Base-by-base conservation (phyloP, 768 basidiomycete genomes). In the Kwoniella heveanensis region DNA sequence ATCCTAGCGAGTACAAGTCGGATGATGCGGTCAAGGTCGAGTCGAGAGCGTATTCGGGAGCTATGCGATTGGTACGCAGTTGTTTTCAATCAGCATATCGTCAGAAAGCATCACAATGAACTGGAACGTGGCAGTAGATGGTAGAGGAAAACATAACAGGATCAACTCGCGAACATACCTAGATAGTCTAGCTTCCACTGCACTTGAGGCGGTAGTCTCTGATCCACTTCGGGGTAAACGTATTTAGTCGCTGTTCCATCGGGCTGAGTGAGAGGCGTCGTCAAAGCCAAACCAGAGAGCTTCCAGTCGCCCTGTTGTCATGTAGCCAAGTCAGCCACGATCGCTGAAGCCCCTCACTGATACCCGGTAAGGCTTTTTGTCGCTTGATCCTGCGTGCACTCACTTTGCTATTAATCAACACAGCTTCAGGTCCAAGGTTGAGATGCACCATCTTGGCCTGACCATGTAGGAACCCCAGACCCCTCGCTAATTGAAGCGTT, bases 141-240 rank as follows among this genome's bases (percentile, higher is more conserved):
- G n/a, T n/a, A n/a, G n/a, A n/a, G n/a, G n/a, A n/a, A n/a, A n/a
- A n/a, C n/a, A n/a, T n/a, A n/a, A n/a, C n/a, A n/a, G 22, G 22
- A 32, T 30, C 1, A 39, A 36, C 25, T 39, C 44, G n/a, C 8
- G 49, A 19, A 76, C 84, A 44, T 78, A 92, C 92, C 92, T 79
- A 96, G 90, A 75, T 92, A 98, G 79, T 99, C 94, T 69, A 94
- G 91, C 29, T 92, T 91, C 50, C 92, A 87, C 79, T 98, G 94
- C 5, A 91, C 85, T 69, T 90, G 90, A 17, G 86, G 78, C 0
- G 92, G 90, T 24, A 90, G 82, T 56, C 89, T 84, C 22, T 86
- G 86, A 80, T 98, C 94, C 65, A 88, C 90, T 24, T 90, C 88
- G 0, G 93, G 93, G 72, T 90, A 96, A 70, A 92, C 89, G 90